These are phyloP conservation scores for Dictyostelium intermedium DNA, from an alignment of 78 protist species.

Conservation along the genomic window DNA sequence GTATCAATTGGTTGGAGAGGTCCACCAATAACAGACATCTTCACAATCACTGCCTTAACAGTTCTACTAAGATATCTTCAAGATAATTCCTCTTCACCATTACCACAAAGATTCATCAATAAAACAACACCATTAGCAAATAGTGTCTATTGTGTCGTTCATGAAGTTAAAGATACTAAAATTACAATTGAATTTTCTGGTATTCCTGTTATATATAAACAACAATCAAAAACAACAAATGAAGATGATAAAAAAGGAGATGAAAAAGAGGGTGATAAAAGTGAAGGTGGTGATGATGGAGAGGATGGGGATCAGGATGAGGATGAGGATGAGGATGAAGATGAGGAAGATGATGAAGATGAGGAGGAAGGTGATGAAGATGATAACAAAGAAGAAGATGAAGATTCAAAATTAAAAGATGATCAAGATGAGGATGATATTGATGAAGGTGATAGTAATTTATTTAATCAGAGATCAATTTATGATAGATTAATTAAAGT, in stretches of 20 bases:
- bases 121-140: slow-evolving; percentile 10
- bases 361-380: background rate
- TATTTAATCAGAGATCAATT: background rate
- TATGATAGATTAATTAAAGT: slow-evolving; percentile 38
- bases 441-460: slow-evolving; percentile 31
- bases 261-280: slow-evolving; percentile 1
- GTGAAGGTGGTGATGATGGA: slow-evolving; percentile 1
- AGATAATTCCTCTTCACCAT: slow-evolving; percentile 49
- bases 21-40: slow-evolving; percentile 14
- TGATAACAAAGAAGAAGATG: background rate
- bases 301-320: slow-evolving; percentile 12
- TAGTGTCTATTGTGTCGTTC: slow-evolving; percentile 4
- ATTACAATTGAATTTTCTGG: slow-evolving; percentile 53
- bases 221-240: background rate
- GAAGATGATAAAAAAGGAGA: background rate
- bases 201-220: slow-evolving; percentile 12
- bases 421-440: slow-evolving; percentile 3
- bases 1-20: slow-evolving; percentile 76
- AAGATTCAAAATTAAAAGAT: background rate
- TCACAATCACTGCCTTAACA: slow-evolving; percentile 16
- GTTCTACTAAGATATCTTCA: slow-evolving; percentile 34
- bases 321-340: background rate
- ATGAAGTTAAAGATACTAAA: slow-evolving; percentile 64
- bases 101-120: slow-evolving; percentile 40
- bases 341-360: background rate